phyloP scores from a whole-genome alignment of 176 grass and related monocot species.

The Saccharum officinarum region DNA sequence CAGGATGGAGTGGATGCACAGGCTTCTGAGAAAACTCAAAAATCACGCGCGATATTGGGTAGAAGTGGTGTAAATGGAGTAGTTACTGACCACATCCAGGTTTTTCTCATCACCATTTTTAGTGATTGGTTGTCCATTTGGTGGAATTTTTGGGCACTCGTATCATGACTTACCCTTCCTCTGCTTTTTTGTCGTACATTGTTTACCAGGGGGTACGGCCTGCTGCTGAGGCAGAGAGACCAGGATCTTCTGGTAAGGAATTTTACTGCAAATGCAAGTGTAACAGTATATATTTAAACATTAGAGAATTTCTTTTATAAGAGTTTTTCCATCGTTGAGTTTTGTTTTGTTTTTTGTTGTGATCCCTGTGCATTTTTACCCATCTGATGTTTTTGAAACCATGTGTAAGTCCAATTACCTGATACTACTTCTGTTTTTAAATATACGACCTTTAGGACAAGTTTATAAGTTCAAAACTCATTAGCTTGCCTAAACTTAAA shows the following conservation, averaged over 20 bases:
- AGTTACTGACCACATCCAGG: conserved; percentile 78
- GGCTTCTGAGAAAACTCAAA: conserved; percentile 74
- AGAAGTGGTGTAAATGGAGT: conserved; percentile 86
- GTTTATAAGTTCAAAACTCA: neutral
- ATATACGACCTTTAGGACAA: neutral
- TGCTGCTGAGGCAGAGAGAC: conserved; percentile 69
- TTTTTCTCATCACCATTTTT: conserved; percentile 36
- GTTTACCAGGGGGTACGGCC: conserved; percentile 65
- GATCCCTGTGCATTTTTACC: conserved; percentile 1
- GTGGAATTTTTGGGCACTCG: neutral
- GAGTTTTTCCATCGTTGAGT: neutral
- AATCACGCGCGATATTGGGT: conserved; percentile 61
- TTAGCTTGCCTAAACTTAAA: neutral
- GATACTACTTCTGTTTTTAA: neutral
- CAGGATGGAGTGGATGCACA: conserved; percentile 84
- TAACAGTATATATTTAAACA: conserved; percentile 5
- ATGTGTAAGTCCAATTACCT: neutral
- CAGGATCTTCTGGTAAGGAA: conserved; percentile 79
- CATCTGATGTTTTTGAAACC: neutral
- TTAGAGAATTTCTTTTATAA: neutral
- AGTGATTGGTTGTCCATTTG: neutral
- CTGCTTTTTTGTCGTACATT: conserved; percentile 10
- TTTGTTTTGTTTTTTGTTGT: neutral
- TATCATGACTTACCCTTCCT: conserved; percentile 18
- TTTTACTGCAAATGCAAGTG: conserved; percentile 9